These are phyloP conservation scores for Mycena venus DNA, from an alignment of 768 basidiomycete genomes.

Conservation along the genomic window DNA sequence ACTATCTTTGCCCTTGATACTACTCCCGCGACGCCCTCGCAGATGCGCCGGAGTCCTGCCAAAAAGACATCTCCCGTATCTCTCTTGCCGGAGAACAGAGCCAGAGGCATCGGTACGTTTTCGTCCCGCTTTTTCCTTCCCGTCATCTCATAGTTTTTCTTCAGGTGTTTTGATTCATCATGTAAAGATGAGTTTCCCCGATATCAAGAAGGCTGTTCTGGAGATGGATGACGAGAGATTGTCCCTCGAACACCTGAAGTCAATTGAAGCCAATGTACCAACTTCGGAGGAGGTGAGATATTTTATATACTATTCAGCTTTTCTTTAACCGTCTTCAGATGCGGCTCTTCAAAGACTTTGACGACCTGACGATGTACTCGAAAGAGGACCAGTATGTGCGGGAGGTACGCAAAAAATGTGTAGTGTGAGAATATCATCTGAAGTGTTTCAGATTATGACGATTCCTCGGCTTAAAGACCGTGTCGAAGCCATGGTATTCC, in stretches of 20 bases:
- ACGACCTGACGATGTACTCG: slow-evolving; percentile 79
- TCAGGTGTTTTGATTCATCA: slow-evolving; percentile 88
- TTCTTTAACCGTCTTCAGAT: slow-evolving; percentile 54
- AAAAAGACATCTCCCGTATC: slow-evolving; percentile 65
- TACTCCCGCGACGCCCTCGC: slow-evolving; percentile 55
- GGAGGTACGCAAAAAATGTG: slow-evolving; percentile 63
- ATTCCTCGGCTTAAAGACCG: slow-evolving; percentile 84
- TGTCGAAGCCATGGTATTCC: slow-evolving; percentile 86
- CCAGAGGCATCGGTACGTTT: slow-evolving; percentile 83
- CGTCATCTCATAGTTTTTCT: slow-evolving; percentile 7
- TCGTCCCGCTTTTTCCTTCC: not conserved
- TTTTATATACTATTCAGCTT: not conserved
- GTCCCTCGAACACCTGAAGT: slow-evolving; percentile 81
- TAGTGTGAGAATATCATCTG: not conserved
- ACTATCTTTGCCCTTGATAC: slow-evolving; percentile 77
- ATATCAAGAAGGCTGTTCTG: slow-evolving; percentile 80
- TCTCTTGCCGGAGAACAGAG: slow-evolving; percentile 82
- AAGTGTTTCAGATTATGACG: slow-evolving; percentile 70
- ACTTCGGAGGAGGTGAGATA: slow-evolving; percentile 81
- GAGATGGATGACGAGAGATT: slow-evolving; percentile 78
- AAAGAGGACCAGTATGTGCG: slow-evolving; percentile 88
- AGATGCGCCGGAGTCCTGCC: slow-evolving; percentile 50
- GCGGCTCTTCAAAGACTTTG: slow-evolving; percentile 75
- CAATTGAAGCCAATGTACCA: slow-evolving; percentile 81
- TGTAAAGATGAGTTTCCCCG: slow-evolving; percentile 73